Evolutionary conservation across 2,329 filamentous ascomycete species (phyloP).

Genomic region (Mariannaea elegans): DNA sequence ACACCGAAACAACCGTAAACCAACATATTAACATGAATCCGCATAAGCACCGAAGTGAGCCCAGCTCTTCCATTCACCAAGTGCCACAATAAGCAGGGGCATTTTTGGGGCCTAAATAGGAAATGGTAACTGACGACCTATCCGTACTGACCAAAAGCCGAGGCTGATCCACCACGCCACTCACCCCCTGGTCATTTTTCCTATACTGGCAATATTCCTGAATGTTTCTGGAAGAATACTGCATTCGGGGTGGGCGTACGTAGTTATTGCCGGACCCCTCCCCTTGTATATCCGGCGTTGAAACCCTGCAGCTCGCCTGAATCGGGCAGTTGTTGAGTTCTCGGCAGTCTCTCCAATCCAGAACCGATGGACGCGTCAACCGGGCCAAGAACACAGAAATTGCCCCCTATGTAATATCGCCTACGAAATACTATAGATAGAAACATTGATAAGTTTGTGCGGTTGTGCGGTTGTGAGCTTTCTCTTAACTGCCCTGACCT

Average conservation of each 20-base stretch:
- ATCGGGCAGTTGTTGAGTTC: too few relatives aligned
- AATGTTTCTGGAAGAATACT: constrained; percentile 37
- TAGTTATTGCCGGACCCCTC: background rate
- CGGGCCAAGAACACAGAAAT: too few relatives aligned
- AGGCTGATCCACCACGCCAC: constrained; percentile 14
- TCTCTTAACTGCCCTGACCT: background rate
- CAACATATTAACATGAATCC: constrained; percentile 10
- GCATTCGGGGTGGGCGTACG: constrained; percentile 22
- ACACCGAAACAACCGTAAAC: constrained; percentile 21
- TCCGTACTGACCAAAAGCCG: constrained; percentile 23
- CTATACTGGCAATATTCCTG: constrained; percentile 30
- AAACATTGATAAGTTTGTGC: too few relatives aligned
- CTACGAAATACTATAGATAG: too few relatives aligned
- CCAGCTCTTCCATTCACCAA: background rate
- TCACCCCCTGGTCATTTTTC: constrained; percentile 15
- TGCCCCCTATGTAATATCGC: too few relatives aligned
- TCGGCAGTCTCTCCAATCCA: too few relatives aligned
- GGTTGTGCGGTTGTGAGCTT: too few relatives aligned
- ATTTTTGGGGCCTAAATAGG: background rate
- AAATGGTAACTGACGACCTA: constrained; percentile 7
- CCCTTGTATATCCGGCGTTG: background rate
- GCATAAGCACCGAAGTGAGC: constrained; percentile 40
- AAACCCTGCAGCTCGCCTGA: too few relatives aligned
- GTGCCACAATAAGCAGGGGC: background rate
- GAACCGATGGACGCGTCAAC: too few relatives aligned